Evolutionary conservation across 129 eudicot species (phyloP), one percentile per base, ranked within the genome.

Genomic region (Escallonia rubra): DNA sequence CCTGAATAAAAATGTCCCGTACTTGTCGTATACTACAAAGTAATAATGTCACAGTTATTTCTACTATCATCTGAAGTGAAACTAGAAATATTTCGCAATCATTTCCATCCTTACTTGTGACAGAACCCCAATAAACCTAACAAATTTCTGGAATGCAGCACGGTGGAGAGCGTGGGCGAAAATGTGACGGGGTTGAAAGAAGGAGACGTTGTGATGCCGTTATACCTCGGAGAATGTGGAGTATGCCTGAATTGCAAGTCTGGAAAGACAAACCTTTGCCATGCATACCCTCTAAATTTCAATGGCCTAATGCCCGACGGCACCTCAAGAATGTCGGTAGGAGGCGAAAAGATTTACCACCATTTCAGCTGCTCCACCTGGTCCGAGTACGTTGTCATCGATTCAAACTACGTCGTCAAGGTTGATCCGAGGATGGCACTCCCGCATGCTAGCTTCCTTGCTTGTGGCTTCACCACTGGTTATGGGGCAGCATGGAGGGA

Each of bases 391-490:
- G 71, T 43, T 50, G 91, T 85, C 9, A 57, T 85, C 4, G 76
- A 82, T 41, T 78, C 67, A 11, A 66, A 72, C 59, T 78, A 75
- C 10, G 76, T 76, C 38, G 63, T 85, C 23, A 85, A 85, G 67
- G 67, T 81, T 49, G 87, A 85, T 54, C 79, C 77, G 1, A 70
- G 74, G 58, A 43, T 79, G 5, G 67, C 87, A 46, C 76, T 76
- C 16, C 74, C 74, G 0, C 78, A 82, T 54, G 91, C 83, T 3
- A 85, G 91, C 70, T 79, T 82, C 51, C 80, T 85, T n/a, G 62
- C 87, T 40, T 85, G 91, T 63, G 87, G 87, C 15, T 85, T 81
- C 74, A 81, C 83, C 45, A 85, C 87, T 0, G 91, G 91, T 8
- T 80, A 72, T 49, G 87, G 91, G 43, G 80, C 87, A 5, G 71